Evolutionary conservation across 2,329 filamentous ascomycete genomes (phyloP).

Genomic region (Fusarium sp.): DNA sequence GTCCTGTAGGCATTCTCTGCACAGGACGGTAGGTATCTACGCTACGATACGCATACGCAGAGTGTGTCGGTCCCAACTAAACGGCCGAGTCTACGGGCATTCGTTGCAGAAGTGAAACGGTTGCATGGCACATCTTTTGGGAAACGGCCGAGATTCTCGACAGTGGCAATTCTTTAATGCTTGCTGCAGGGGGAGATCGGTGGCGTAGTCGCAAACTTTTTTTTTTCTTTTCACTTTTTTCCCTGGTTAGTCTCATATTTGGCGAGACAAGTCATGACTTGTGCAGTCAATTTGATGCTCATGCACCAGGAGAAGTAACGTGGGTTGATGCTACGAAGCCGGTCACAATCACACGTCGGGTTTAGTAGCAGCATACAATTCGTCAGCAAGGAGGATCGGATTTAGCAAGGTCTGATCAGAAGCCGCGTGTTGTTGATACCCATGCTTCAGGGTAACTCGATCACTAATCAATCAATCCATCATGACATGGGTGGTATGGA

Average conservation of each 20-base stretch:
- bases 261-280: neutral
- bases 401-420: neutral
- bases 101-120: slow-evolving; percentile 7
- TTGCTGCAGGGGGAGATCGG: slow-evolving; percentile 25
- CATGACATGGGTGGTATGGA: neutral
- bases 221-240: slow-evolving; percentile 6
- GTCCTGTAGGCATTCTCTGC: neutral
- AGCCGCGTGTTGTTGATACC: neutral
- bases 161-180: slow-evolving; percentile 10
- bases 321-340: neutral
- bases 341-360: neutral
- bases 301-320: neutral
- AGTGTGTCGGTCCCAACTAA: slow-evolving; percentile 3
- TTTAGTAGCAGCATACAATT: neutral
- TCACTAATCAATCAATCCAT: neutral
- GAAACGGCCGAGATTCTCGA: slow-evolving; percentile 6
- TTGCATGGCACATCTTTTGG: slow-evolving; percentile 7
- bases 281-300: neutral
- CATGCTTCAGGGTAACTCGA: neutral
- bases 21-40: neutral
- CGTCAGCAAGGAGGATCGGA: neutral
- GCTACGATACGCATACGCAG: neutral
- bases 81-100: slow-evolving; percentile 1
- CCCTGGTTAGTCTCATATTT: slow-evolving; percentile 13
- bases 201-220: slow-evolving; percentile 30